Evolutionary conservation across 345 rosid species (phyloP).

Genomic region (Moringa oleifera): DNA sequence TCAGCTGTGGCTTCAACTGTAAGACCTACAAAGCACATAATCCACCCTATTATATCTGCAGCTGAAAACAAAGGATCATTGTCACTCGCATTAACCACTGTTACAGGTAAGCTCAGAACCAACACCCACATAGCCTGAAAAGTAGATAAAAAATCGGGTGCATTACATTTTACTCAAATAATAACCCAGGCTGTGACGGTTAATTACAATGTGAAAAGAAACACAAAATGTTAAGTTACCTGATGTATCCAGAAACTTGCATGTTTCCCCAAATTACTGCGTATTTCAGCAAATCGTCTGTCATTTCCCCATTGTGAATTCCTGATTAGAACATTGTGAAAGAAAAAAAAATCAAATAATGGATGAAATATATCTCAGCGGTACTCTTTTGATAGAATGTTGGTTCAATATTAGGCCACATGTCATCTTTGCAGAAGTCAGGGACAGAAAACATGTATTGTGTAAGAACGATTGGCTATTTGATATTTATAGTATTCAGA

Average conservation of each 20-base stretch:
- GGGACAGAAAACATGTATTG: too few relatives aligned
- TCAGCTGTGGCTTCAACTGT: constrained; percentile 71
- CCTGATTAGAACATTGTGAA: constrained; percentile 33
- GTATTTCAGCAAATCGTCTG: constrained; percentile 82
- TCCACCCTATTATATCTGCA: constrained; percentile 78
- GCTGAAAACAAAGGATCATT: constrained; percentile 56
- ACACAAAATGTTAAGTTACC: constrained; percentile 35
- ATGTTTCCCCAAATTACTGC: constrained; percentile 56
- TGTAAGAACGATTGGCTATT: too few relatives aligned
- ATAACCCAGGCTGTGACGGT: neutral
- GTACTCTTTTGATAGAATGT: neutral
- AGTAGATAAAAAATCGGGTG: neutral
- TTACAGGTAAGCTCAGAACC: constrained; percentile 89
- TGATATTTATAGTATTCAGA: too few relatives aligned
- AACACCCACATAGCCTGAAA: constrained; percentile 92
- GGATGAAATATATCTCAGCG: neutral
- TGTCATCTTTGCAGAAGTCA: too few relatives aligned
- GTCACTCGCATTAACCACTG: constrained; percentile 76
- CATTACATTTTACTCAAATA: neutral
- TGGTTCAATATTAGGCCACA: neutral
- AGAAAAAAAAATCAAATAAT: too few relatives aligned
- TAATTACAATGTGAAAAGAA: neutral
- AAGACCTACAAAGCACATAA: constrained; percentile 65
- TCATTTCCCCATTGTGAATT: constrained; percentile 95
- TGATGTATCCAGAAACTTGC: constrained; percentile 81